Base-by-base conservation (phyloP, 2,329 filamentous ascomycete species). In the Colletotrichum gigasporum region DNA sequence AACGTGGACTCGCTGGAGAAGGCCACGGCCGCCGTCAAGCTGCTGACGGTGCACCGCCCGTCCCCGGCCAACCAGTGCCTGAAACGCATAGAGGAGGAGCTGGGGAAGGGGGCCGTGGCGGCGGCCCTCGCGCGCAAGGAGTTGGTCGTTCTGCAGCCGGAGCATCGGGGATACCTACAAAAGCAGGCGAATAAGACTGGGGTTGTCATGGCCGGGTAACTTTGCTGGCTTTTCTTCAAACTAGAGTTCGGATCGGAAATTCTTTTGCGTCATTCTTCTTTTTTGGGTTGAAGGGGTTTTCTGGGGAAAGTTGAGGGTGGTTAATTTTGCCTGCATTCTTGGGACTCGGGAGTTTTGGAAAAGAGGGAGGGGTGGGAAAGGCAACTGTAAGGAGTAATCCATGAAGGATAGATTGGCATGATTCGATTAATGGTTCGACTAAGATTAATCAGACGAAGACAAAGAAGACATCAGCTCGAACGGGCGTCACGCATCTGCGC, bases 71-170 rank as follows among this genome's bases (percentile, higher is more conserved):
- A 65, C 10, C 62, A 65, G 24, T 65, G 62, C 9, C 10, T 65
- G 28, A 65, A 51, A n/a, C 41, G 62, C 16, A 65, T 65, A 55
- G 62, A 65, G 10, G 62, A 65, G 35, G 62, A 65, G 22, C 10
- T 65, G 39, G 62, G 41, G 2, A 62, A 50, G 28, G 62, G 62
- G 5, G 41, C 56, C 2, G 10, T 37, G 16, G 42, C 34, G 2
- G 62, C 62, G 2, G 48, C 48, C 2, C n/a, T 54, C 5, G 20
- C 42, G 0, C 61, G 55, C 16, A 37, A 20, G 50, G 48, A 51
- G 34, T 32, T 65, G 50, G 35, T 50, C 14, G 56, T 51, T 26
- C 8, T 65, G 22, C 28, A 37, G 14, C 62, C 62, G 22, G 62
- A 62, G 28, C 50, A 61, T 22, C 56, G 50, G 14, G 22, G 16